phyloP scores from a whole-genome alignment of 805 yeast genomes.

The Lipomyces sp. region DNA sequence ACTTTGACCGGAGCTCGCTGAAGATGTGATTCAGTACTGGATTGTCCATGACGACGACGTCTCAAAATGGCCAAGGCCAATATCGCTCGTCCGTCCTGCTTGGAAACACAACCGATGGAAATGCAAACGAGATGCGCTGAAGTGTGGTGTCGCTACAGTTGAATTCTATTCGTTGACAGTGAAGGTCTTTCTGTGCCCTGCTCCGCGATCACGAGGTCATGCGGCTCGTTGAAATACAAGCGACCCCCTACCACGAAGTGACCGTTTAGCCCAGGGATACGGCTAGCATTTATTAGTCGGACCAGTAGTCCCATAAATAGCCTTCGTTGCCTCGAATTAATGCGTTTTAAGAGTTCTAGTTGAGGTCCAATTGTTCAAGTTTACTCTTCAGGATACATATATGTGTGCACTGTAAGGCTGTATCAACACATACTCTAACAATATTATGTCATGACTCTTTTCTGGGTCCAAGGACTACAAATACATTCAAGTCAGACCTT shows the following conservation, averaged over 20 bases:
- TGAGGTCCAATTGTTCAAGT: not conserved
- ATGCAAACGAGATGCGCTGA: not conserved
- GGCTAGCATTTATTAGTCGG: too few relatives aligned
- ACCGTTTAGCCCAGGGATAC: too few relatives aligned
- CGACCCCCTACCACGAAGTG: too few relatives aligned
- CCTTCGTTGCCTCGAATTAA: too few relatives aligned
- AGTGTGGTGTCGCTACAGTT: not conserved
- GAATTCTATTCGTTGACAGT: not conserved
- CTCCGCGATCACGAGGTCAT: too few relatives aligned
- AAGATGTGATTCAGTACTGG: constrained; percentile 59
- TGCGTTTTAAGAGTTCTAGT: not conserved
- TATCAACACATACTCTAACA: too few relatives aligned
- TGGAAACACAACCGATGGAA: not conserved
- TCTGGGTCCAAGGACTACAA: not conserved
- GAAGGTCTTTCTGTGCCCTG: not conserved
- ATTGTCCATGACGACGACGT: constrained; percentile 49
- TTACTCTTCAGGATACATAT: not conserved
- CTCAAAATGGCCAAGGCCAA: constrained; percentile 6
- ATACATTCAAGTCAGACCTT: constrained; percentile 7
- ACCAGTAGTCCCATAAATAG: too few relatives aligned
- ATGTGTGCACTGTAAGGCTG: not conserved
- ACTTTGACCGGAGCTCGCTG: constrained; percentile 51
- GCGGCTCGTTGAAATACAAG: too few relatives aligned
- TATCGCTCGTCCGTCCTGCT: constrained; percentile 1
- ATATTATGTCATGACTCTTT: not conserved